Evolutionary conservation across 805 yeast genomes (phyloP), one percentile per base, ranked within the genome.

Genomic region (Hanseniaspora hatyaiensis): DNA sequence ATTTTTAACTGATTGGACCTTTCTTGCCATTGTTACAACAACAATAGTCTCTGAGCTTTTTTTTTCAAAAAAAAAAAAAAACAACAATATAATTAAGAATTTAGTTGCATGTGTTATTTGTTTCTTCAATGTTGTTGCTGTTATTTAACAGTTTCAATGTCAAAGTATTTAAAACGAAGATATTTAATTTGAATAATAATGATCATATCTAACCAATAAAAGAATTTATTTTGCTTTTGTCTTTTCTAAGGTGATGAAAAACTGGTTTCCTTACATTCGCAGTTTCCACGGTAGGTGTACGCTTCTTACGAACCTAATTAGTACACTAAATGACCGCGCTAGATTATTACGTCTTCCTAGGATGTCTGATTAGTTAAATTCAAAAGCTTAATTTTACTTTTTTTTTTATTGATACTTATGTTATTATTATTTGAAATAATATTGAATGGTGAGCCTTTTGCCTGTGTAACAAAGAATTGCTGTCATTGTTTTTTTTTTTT

Each of bases 231-330:
- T 34, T 23, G 13, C 26, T n/a, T 30, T 29, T 40, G 23, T 39
- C 16, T 30, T 39, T 34, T 20, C 36, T 34, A 40, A 77, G 60
- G 70, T 81, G 92, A 82, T 81, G 88, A 81, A 77, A 70, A 70
- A 66, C 78, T 80, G 71, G 48, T 44, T 70, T 67, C 65, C 60
- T 59, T 73, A 80, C 92, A 81, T 81, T 82, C 92, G 89, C 92
- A 82, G 92, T 82, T 81, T 82, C 88, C 89, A 76, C 92, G 92
- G 88, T 80, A 82, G 83, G 66, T 77, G 72, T 77, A 78, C 87
- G 73, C 67, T 68, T 34, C 36, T 32, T 68, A 66, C 66, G 86
- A 81, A 80, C 88, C 88, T 82, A 81, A 72, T 79, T 73, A 75
- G 59, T 60, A 63, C 61, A 71, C 75, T 66, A 86, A 69, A 87